Percentiles rank a stretch among this genome's conserved stretches.
Evolutionary conservation across 2,329 filamentous ascomycete genomes (phyloP).

Genomic region (Fusarium anguioides): DNA sequence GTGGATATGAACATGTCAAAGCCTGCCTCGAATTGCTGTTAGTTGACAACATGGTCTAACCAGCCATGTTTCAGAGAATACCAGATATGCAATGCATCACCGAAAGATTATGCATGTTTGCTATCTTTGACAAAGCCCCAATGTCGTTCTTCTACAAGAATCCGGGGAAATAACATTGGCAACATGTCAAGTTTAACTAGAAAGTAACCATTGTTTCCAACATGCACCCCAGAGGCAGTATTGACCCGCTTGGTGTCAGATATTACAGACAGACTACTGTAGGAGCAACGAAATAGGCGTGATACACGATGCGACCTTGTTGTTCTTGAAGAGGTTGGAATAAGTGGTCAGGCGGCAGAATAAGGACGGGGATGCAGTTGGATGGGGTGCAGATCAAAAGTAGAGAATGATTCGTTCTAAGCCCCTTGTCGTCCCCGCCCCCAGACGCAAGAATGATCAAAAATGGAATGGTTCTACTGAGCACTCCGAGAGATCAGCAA

Average conservation of each 20-base stretch:
- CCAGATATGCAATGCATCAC: not conserved
- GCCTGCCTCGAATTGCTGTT: constrained; percentile 7
- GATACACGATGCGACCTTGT: constrained; percentile 30
- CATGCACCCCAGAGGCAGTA: constrained; percentile 28
- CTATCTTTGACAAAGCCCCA: constrained; percentile 1
- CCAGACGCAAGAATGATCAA: constrained; percentile 34
- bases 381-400: constrained; percentile 35
- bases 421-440: constrained; percentile 27
- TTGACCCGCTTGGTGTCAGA: constrained; percentile 22
- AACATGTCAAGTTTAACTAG: constrained; percentile 16
- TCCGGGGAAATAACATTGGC: constrained; percentile 18
- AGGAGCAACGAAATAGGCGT: constrained; percentile 21
- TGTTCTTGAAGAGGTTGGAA: constrained; percentile 38
- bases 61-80: not conserved
- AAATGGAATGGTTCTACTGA: constrained; percentile 37
- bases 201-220: constrained; percentile 16
- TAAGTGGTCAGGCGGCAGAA: constrained; percentile 45
- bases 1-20: constrained; percentile 12
- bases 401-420: constrained; percentile 37
- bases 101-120: constrained; percentile 3
- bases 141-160: constrained; percentile 20
- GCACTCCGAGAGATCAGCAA: constrained; percentile 26
- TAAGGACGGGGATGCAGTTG: constrained; percentile 33
- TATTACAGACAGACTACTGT: too few species aligned
- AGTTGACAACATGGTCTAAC: constrained; percentile 8